Evolutionary conservation across 2,329 filamentous ascomycete species (phyloP), one percentile per base, ranked within the genome.

Genomic region (Didymellaceae sp.): DNA sequence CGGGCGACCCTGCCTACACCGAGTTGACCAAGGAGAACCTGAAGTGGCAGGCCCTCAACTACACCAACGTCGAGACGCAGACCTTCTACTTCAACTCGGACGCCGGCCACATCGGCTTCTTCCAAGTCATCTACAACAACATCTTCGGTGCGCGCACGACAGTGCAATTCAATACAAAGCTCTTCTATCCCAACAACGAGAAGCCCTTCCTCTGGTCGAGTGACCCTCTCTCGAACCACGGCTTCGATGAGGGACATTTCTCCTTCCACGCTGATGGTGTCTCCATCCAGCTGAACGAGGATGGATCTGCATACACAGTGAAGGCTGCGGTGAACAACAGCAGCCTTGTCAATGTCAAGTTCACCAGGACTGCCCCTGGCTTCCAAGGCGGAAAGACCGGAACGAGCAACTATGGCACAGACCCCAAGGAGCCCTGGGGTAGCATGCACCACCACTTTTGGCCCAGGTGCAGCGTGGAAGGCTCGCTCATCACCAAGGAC

Each of bases 41-140:
- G 68, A 89, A 87, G 79, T 99, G 94, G 94, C 78, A 80, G 65
- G 85, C 82, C 20, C 83, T 91, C 79, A 87, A 91, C 61, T 88
- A 86, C 67, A 97, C 94, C 58, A 89, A 84, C 68, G 94, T 97
- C 63, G 94, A 99, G 81, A 97, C 91, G 22, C 89, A 97, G 79
- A 91, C 84, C 57, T 99, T 97, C 78, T 99, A 99, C 78, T 77
- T 97, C 68, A 87, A 87, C 75, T 81, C 88, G 47, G 89, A 96
- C 56, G 85, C 80, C 53, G 94, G 94, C 41, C 82, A 87, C 57
- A 75, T 92, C 58, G 90, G 83, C 44, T 84, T 96, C 75, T 85
- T 85, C 54, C 94, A 99, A 81, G 83, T 97, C 76, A 96, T 99
- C 74, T 96, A 97, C 81, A 97, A 90, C 80, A 97, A 96, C 77